Conservation (phyloP, 176 grass and related monocot species). For the Oryza australiensis region DNA sequence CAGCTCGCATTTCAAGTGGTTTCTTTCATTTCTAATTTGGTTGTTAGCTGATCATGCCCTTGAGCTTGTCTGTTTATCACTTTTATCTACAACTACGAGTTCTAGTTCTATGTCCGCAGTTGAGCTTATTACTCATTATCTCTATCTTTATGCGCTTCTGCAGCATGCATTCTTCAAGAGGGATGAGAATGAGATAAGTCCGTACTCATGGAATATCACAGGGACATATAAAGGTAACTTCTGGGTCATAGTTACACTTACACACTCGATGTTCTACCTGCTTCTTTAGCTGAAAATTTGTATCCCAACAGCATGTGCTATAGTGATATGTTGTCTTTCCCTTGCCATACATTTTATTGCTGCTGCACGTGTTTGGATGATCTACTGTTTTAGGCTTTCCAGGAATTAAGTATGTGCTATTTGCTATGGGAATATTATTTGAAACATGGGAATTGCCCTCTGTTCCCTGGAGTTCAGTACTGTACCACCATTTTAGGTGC, state of each 20-base stretch:
- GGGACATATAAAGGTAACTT: slow-evolving; percentile 82
- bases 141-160: not conserved
- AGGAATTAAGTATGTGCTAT: slow-evolving; percentile 20
- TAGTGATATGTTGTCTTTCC: not conserved
- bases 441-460: not conserved
- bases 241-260: slow-evolving; percentile 5
- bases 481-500: not conserved
- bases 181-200: slow-evolving; percentile 73
- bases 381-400: slow-evolving; percentile 10
- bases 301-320: not conserved
- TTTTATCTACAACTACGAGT: not conserved
- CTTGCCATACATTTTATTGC: slow-evolving; percentile 4
- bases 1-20: no score
- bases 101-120: not conserved
- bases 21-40: not conserved
- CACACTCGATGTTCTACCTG: not conserved
- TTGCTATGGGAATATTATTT: not conserved
- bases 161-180: slow-evolving; percentile 80
- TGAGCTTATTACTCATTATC: slow-evolving; percentile 12
- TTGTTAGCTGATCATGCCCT: not conserved
- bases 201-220: slow-evolving; percentile 93
- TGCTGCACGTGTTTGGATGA: slow-evolving; percentile 5
- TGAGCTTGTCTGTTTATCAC: not conserved
- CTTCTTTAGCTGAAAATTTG: not conserved
- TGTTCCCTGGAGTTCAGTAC: not conserved